phyloP scores from a whole-genome alignment of 306 rosid genomes.

The Casuarina cunninghamiana region DNA sequence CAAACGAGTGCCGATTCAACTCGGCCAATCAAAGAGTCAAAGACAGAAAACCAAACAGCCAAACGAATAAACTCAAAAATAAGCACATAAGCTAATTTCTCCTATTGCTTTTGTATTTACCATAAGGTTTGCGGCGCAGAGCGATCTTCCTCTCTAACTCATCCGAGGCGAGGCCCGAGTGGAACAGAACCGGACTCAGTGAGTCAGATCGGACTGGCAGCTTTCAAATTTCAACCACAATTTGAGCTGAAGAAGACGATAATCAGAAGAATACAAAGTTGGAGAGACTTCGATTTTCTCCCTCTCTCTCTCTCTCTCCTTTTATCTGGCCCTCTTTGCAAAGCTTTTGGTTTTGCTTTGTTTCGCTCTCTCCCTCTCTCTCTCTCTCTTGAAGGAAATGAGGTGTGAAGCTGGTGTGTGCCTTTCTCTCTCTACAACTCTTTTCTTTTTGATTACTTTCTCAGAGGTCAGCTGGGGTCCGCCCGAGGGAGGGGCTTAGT shows the following conservation, averaged over 20 bases:
- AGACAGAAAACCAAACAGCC: conserved; percentile 32
- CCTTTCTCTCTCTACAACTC: conserved; percentile 32
- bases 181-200: conserved; percentile 43
- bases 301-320: conserved; percentile 10
- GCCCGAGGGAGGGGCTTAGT: conserved; percentile 26
- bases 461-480: conserved; percentile 45
- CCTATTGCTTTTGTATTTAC: conserved; percentile 37
- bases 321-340: neutral
- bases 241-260: conserved; percentile 51
- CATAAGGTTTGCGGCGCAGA: conserved; percentile 63
- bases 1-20: conserved; percentile 48
- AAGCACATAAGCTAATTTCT: neutral
- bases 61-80: neutral
- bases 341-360: neutral
- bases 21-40: conserved; percentile 47
- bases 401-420: conserved; percentile 18
- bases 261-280: conserved; percentile 49
- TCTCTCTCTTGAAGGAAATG: conserved; percentile 24
- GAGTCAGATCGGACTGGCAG: conserved; percentile 66
- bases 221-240: conserved; percentile 45
- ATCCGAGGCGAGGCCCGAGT: conserved; percentile 65
- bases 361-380: conserved; percentile 15
- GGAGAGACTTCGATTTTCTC: conserved; percentile 15
- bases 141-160: conserved; percentile 74
- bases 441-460: conserved; percentile 14